These are phyloP conservation scores for Penicillium vulpinum DNA, from an alignment of 2,329 filamentous ascomycete species.

Conservation along the genomic window DNA sequence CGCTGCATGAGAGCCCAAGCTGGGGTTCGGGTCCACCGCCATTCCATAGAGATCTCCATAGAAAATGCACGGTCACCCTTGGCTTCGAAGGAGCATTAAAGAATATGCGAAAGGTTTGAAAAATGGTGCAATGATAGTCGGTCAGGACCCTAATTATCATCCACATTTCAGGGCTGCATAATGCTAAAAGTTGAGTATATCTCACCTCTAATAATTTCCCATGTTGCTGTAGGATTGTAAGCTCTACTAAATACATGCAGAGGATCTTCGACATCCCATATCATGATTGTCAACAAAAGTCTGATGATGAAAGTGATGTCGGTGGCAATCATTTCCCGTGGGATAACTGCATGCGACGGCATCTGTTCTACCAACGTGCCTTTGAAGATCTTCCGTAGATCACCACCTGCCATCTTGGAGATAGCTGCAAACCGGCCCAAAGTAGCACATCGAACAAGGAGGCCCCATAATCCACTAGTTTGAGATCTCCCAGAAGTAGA, in stretches of 20 bases:
- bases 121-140: conserved; percentile 62
- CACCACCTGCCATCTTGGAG: conserved; percentile 57
- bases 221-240: conserved; percentile 48
- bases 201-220: conserved; percentile 60
- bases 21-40: conserved; percentile 43
- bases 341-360: conserved; percentile 53
- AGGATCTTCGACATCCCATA: conserved; percentile 46
- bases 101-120: conserved; percentile 73
- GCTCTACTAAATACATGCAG: background rate
- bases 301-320: conserved; percentile 26
- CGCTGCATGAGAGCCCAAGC: conserved; percentile 53
- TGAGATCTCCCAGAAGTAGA: conserved; percentile 59
- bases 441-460: conserved; percentile 68
- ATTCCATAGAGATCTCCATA: conserved; percentile 70
- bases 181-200: background rate
- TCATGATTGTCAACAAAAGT: conserved; percentile 74
- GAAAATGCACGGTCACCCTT: conserved; percentile 67
- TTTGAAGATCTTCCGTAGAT: conserved; percentile 64
- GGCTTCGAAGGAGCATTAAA: conserved; percentile 66
- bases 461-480: conserved; percentile 60
- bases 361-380: conserved; percentile 56
- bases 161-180: background rate
- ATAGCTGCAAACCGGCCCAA: conserved; percentile 66
- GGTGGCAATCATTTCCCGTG: background rate
- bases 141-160: background rate